Base-by-base conservation (phyloP, 768 basidiomycete species). In the Lentinula boryana region DNA sequence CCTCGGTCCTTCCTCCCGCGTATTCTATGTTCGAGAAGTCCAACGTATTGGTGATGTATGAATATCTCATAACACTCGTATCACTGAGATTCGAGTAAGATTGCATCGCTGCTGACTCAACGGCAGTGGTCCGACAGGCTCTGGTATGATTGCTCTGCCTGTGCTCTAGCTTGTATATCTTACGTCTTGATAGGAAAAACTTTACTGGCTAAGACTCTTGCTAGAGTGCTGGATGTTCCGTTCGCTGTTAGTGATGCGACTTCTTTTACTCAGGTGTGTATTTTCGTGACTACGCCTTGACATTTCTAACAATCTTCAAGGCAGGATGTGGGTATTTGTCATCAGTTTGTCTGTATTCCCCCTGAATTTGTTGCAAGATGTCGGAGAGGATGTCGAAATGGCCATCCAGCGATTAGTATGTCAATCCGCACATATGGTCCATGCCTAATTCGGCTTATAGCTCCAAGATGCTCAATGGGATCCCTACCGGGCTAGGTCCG, bases 381-480 rank as follows among this genome's bases (percentile, higher is more conserved):
- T 98, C 50, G 95, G 95, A 64, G 96, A 97, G 68, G 96, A 98
- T 69, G 95, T 97, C 7, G 96, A 98, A 63, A 89, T 89, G 79
- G 88, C 91, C 48, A 84, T 98, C 27, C 87, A 93, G 61, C 81
- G 96, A 61, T 75, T 98, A 67, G 91, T 89, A 65, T 71, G 79
- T 67, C n/a, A 32, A 32, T 43, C 46, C 18, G 10, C 27, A 6
- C 54, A 27, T 21, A 16, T 35, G 15, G 13, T 2, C 4, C 52
- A 46, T 54, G 49, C 18, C 55, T 56, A 32, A 13, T 35, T 33
- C 38, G 63, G 32, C 50, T 65, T 27, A 32, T 54, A 93, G 91
- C 75, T 97, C 6, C 93, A 95, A 80, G 90, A 91, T 31, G 90
- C 95, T 7, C 88, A 92, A 61, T 95, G 89, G 80, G 93, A 98